phyloP scores from a whole-genome alignment of 768 basidiomycete species.

The Suillus americanus region DNA sequence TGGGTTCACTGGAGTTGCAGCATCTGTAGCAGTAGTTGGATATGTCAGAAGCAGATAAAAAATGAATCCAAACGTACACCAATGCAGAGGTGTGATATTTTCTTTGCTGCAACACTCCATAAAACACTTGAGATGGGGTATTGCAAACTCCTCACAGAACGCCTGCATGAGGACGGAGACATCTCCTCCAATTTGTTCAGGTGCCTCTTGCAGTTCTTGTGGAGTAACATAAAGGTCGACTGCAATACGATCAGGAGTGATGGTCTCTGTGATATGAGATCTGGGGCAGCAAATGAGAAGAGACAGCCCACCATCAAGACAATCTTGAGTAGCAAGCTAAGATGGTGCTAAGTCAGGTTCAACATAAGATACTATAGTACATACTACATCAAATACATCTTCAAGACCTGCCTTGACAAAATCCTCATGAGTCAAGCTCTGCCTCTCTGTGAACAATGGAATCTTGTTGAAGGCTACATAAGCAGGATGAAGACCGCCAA shows the following conservation, averaged over 20 bases:
- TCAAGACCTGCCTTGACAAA: too few species aligned
- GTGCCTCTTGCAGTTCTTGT: too few species aligned
- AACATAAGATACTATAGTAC: too few species aligned
- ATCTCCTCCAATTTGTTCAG: too few species aligned
- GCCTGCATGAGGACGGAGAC: too few species aligned
- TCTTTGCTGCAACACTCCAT: neutral
- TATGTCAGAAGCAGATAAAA: neutral
- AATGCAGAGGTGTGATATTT: neutral
- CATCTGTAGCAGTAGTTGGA: neutral
- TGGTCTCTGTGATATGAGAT: neutral
- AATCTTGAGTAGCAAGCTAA: conserved; percentile 5
- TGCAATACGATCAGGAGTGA: neutral
- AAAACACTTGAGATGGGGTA: neutral
- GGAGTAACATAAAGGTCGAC: neutral
- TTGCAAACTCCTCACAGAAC: neutral
- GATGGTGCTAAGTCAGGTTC: too few species aligned
- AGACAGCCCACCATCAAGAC: conserved; percentile 11
- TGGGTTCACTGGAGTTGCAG: neutral
- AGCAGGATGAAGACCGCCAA: too few species aligned
- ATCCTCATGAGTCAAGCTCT: too few species aligned
- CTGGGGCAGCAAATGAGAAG: conserved; percentile 9
- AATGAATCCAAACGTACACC: neutral
- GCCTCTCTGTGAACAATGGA: too few species aligned
- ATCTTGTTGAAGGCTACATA: too few species aligned
- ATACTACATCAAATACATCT: too few species aligned